Evolutionary conservation across 768 basidiomycete species (phyloP).

Genomic region (Sutorius australiensis): DNA sequence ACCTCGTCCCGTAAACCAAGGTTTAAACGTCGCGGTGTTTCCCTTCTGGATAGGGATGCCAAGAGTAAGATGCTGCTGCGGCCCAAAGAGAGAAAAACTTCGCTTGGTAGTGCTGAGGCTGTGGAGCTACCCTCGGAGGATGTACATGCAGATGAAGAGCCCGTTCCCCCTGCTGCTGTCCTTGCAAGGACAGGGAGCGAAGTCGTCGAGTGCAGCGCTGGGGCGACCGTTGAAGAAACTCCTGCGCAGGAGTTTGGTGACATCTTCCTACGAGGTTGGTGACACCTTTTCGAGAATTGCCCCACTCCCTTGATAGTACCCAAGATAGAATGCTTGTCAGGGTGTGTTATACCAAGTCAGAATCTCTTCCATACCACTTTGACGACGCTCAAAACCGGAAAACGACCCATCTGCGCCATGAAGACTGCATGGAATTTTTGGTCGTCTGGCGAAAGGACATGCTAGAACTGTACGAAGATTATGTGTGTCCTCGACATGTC

Average conservation of each 20-base stretch:
- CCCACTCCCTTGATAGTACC: constrained; percentile 13
- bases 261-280: constrained; percentile 70
- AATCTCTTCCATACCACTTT: constrained; percentile 47
- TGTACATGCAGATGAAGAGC: constrained; percentile 25
- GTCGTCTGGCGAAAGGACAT: constrained; percentile 78
- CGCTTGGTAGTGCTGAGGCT: constrained; percentile 18
- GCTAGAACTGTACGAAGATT: constrained; percentile 82
- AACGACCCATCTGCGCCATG: constrained; percentile 54
- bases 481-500: constrained; percentile 49
- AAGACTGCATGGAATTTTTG: constrained; percentile 78
- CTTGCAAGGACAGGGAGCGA: constrained; percentile 56
- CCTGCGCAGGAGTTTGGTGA: constrained; percentile 39
- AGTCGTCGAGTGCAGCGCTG: constrained; percentile 62
- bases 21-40: constrained; percentile 10
- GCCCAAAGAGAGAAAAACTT: constrained; percentile 22
- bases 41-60: constrained; percentile 10
- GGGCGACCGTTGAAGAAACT: constrained; percentile 40
- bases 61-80: constrained; percentile 8
- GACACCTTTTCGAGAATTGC: background rate
- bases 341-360: constrained; percentile 59
- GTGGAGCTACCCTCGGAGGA: background rate
- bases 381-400: constrained; percentile 68
- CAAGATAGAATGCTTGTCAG: constrained; percentile 89
- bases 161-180: constrained; percentile 61
- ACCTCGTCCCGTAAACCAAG: constrained; percentile 4